These are phyloP conservation scores for Pichiaceae sp. DNA, from an alignment of 1,139 yeast genomes.

Conservation along the genomic window DNA sequence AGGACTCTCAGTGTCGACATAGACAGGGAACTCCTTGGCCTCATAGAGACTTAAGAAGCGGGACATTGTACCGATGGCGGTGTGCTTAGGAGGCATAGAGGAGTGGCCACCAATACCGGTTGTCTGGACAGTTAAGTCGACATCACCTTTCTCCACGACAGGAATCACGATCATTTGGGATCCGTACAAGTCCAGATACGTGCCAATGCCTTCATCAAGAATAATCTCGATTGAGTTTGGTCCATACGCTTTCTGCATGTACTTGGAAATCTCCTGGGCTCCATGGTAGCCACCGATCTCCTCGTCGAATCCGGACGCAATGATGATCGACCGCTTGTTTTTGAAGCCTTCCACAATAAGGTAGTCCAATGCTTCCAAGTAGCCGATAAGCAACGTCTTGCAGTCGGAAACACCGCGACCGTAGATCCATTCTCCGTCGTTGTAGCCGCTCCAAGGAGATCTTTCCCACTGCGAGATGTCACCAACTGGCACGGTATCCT, in stretches of 20 bases:
- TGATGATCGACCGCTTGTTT: conserved; percentile 48
- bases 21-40: conserved; percentile 49
- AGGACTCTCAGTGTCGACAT: conserved; percentile 18
- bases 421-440: conserved; percentile 49
- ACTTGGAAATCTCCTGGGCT: conserved; percentile 36
- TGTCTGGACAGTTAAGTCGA: conserved; percentile 40
- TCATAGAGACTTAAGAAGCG: conserved; percentile 38
- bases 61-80: conserved; percentile 64
- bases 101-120: conserved; percentile 68
- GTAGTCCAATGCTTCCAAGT: conserved; percentile 50
- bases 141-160: conserved; percentile 60
- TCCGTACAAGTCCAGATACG: conserved; percentile 20
- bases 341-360: conserved; percentile 36
- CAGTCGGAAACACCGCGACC: conserved; percentile 67
- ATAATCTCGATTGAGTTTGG: conserved; percentile 45
- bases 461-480: conserved; percentile 56
- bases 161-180: conserved; percentile 28
- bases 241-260: conserved; percentile 44
- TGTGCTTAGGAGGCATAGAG: conserved; percentile 63
- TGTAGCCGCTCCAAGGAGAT: conserved; percentile 64
- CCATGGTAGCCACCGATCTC: conserved; percentile 58
- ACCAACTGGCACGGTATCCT: conserved; percentile 78
- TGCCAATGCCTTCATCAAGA: conserved; percentile 59
- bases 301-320: conserved; percentile 69
- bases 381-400: conserved; percentile 47